Evolutionary conservation across 2,329 filamentous ascomycete species (phyloP).

Genomic region (Fusarium euwallaceae): DNA sequence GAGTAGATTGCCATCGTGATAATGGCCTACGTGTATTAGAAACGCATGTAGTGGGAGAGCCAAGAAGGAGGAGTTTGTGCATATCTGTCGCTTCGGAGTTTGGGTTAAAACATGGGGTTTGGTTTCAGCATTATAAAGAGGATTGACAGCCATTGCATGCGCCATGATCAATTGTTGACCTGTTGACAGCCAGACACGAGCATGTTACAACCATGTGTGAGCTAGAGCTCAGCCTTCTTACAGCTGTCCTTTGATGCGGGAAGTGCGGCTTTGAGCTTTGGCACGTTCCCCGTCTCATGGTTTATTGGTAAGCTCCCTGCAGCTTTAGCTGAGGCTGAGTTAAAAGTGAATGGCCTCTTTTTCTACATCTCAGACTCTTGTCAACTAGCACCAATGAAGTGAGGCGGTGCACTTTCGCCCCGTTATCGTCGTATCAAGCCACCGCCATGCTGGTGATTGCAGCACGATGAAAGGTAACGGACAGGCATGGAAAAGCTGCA

Average conservation of each 20-base stretch:
- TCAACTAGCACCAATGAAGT: neutral
- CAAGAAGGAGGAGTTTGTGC: slow-evolving; percentile 38
- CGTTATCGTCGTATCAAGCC: slow-evolving; percentile 1
- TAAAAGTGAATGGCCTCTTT: neutral
- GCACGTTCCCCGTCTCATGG: neutral
- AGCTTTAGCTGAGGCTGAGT: slow-evolving; percentile 4
- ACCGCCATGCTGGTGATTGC: slow-evolving; percentile 5
- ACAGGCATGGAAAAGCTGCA: slow-evolving; percentile 26
- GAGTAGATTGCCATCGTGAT: slow-evolving; percentile 24
- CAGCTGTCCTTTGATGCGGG: neutral
- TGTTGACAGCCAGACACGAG: neutral
- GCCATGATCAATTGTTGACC: neutral
- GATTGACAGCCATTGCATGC: slow-evolving; percentile 7
- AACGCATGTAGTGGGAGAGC: slow-evolving; percentile 28
- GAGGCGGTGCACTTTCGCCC: slow-evolving; percentile 20
- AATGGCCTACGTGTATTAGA: slow-evolving; percentile 8
- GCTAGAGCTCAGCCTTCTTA: neutral
- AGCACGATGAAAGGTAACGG: slow-evolving; percentile 3
- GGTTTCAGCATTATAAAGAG: slow-evolving; percentile 23
- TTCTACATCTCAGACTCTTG: neutral
- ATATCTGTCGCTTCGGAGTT: slow-evolving; percentile 39
- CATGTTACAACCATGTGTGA: neutral
- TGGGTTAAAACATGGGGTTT: slow-evolving; percentile 40
- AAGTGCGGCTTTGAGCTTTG: neutral
- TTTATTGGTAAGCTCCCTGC: neutral